Evolutionary conservation across 805 yeast genomes (phyloP), one percentile per base, ranked within the genome.

Genomic region (Pichia phayaonensis): DNA sequence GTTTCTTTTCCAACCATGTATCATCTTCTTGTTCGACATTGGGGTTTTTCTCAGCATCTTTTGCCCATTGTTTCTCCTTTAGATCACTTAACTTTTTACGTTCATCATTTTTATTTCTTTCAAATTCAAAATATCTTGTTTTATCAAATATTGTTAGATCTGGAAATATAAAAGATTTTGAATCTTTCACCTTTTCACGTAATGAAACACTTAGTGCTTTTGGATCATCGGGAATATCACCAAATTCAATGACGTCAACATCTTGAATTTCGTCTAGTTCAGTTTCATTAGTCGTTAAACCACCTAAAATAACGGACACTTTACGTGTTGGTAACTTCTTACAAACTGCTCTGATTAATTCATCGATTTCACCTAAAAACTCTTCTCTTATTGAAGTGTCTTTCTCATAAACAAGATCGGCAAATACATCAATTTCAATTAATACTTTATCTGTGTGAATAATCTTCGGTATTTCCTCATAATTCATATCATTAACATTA

Each of bases 241-340:
- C 61, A 23, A 55, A 58, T 16, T 43, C 22, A 12, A 64, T 38
- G 11, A 51, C 51, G n/a, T 55, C 48, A 24, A 42, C 36, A 40
- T 56, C 45, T 22, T 46, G n/a, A 2, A 56, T 45, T 54, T 54
- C 40, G 42, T 51, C 40, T 27, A 54, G 44, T 8, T 62, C 63
- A n/a, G 61, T 58, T 2, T 57, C 54, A 2, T 50, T 51, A 2
- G 57, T 39, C 3, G 70, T 63, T 4, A 61, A 57, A 12, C 83
- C 72, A 0, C 90, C 79, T 51, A 81, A 70, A 2, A 88, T 63
- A 2, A 90, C 67, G 2, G 89, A 71, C 49, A 75, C 76, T 53
- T 79, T 77, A 0, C 96, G 96, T 0, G 90, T 74, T 1, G 97
- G 96, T 13, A 86, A 64, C 49, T 78, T 80, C 38, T 86, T 75